A percentile compares a stretch with the other conserved stretches of the same genome.
Evolutionary conservation across 2,329 filamentous ascomycete genomes (phyloP).

Genomic region (Colletotrichum lindemuthianum): DNA sequence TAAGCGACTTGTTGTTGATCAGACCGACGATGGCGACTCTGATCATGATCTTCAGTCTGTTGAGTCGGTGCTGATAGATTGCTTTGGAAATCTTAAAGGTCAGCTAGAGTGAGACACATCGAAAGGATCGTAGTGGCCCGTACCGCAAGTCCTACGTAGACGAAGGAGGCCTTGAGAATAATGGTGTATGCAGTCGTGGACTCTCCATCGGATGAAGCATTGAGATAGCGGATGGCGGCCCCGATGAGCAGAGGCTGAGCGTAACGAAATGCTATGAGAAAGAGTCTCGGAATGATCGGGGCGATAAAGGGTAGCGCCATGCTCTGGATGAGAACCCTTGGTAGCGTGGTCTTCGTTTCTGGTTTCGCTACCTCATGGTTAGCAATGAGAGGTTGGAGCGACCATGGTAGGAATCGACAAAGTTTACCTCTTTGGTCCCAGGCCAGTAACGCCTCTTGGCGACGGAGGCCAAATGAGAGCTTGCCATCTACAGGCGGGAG

Average conservation of each 20-base stretch:
- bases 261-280: slow-evolving; percentile 23
- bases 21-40: slow-evolving; percentile 16
- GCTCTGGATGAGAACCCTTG: slow-evolving; percentile 2
- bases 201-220: not conserved
- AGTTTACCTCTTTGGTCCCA: slow-evolving; percentile 25
- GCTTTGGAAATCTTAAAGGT: not conserved
- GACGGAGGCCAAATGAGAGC: slow-evolving; percentile 8
- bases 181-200: not conserved
- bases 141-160: slow-evolving; percentile 23
- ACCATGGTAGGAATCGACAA: not conserved
- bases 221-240: slow-evolving; percentile 5
- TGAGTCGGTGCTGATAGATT: slow-evolving; percentile 8
- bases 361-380: slow-evolving; percentile 7
- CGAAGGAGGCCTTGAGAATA: not conserved
- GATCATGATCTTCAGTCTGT: slow-evolving; percentile 17
- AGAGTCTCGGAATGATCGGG: slow-evolving; percentile 8
- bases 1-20: slow-evolving; percentile 12
- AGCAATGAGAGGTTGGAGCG: not conserved
- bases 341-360: slow-evolving; percentile 4
- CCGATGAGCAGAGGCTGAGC: slow-evolving; percentile 19
- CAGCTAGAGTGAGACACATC: not conserved
- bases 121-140: not conserved
- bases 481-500: not conserved
- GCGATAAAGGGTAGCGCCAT: slow-evolving; percentile 7
- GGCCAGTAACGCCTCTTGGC: not conserved